A percentile compares a stretch with the other conserved stretches of the same genome.
Conservation (phyloP, 2,329 filamentous ascomycete species). For the Sarocladium brachiariae region DNA sequence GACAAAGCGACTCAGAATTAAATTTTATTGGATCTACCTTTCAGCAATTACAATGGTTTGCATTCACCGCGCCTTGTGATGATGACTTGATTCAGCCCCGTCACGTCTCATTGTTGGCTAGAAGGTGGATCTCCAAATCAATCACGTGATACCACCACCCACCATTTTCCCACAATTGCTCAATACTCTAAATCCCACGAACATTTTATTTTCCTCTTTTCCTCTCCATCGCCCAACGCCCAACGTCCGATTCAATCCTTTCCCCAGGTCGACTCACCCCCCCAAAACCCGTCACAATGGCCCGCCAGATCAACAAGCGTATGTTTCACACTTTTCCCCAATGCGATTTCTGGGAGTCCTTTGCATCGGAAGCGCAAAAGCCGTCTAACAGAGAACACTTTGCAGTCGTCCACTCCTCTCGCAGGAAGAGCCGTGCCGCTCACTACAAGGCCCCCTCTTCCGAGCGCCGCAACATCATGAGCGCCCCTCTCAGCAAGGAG, state of each 20-base stretch:
- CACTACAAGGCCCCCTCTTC: constrained; percentile 95
- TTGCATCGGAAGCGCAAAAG: too few relatives aligned
- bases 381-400: too few relatives aligned
- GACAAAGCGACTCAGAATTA: too few relatives aligned
- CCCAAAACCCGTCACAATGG: constrained; percentile 55
- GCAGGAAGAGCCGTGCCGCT: constrained; percentile 98
- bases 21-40: too few relatives aligned
- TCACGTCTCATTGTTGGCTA: too few relatives aligned
- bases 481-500: constrained; percentile 91
- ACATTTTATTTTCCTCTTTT: neutral
- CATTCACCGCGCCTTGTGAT: too few relatives aligned
- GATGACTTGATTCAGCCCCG: too few relatives aligned
- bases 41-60: too few relatives aligned
- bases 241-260: constrained; percentile 19
- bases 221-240: constrained; percentile 17
- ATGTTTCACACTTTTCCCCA: constrained; percentile 21
- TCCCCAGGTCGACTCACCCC: constrained; percentile 18
- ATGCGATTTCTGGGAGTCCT: too few relatives aligned
- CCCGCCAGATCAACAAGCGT: constrained; percentile 58
- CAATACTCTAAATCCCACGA: constrained; percentile 9
- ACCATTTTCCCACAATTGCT: constrained; percentile 23
- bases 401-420: constrained; percentile 67
- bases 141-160: constrained; percentile 26
- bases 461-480: constrained; percentile 94
- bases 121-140: too few relatives aligned